phyloP scores from a whole-genome alignment of 1,284 basidiomycete genomes.

The Cyathus pygmaeus region DNA sequence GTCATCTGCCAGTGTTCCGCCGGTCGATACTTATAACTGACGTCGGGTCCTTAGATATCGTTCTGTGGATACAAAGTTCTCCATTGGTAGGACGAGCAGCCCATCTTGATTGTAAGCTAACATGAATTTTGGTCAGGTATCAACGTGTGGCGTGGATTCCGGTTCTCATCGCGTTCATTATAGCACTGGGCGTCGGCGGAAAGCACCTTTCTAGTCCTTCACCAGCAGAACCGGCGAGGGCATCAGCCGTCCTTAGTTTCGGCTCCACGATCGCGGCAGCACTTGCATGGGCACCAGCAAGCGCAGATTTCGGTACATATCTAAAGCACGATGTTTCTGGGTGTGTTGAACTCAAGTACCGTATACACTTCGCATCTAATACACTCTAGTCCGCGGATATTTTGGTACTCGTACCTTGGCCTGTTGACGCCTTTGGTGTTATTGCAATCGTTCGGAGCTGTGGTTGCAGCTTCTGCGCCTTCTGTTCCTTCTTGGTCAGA shows the following conservation, averaged over 20 bases:
- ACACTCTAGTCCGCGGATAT: slow-evolving; percentile 69
- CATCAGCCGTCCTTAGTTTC: slow-evolving; percentile 65
- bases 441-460: slow-evolving; percentile 82
- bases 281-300: slow-evolving; percentile 71
- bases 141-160: slow-evolving; percentile 84
- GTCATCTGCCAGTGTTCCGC: too few relatives aligned
- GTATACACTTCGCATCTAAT: not conserved
- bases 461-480: slow-evolving; percentile 66
- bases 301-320: slow-evolving; percentile 81
- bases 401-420: slow-evolving; percentile 79
- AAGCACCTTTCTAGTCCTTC: slow-evolving; percentile 62
- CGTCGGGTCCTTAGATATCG: too few relatives aligned
- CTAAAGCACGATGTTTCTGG: slow-evolving; percentile 65
- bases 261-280: slow-evolving; percentile 77
- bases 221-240: slow-evolving; percentile 60
- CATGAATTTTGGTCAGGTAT: slow-evolving; percentile 56
- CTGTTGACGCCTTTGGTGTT: slow-evolving; percentile 76
- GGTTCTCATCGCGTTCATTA: slow-evolving; percentile 79
- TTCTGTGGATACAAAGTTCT: slow-evolving; percentile 85
- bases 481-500: slow-evolving; percentile 76
- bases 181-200: slow-evolving; percentile 78
- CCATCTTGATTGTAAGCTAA: not conserved
- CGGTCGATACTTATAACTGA: too few relatives aligned
- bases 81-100: slow-evolving; percentile 54
- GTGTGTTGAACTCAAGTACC: slow-evolving; percentile 39